phyloP scores from a whole-genome alignment of 768 basidiomycete genomes.

The Mycena rosella region DNA sequence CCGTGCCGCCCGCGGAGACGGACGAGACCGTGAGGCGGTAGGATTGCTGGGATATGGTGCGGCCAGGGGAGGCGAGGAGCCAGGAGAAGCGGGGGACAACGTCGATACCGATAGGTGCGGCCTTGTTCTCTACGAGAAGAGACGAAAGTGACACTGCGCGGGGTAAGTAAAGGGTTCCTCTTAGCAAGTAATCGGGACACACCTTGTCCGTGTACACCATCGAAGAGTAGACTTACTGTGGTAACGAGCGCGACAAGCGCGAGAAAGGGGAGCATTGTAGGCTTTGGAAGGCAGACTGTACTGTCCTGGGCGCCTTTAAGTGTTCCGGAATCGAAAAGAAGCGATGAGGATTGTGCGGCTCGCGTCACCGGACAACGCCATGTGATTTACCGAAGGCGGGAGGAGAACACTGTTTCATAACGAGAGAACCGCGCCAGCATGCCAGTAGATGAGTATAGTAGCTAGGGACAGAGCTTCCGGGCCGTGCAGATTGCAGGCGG shows the following conservation, averaged over 20 bases:
- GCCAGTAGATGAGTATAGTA: too few species aligned
- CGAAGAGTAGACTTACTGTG: neutral
- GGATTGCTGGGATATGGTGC: constrained; percentile 38
- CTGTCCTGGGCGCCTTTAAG: too few species aligned
- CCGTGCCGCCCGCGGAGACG: constrained; percentile 1
- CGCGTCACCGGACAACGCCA: too few species aligned
- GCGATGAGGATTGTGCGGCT: too few species aligned
- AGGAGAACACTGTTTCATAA: too few species aligned
- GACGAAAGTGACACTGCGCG: neutral
- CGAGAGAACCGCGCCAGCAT: too few species aligned
- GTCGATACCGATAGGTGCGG: constrained; percentile 6
- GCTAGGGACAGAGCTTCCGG: too few species aligned
- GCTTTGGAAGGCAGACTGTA: too few species aligned
- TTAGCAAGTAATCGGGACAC: neutral
- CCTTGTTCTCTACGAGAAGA: constrained; percentile 15
- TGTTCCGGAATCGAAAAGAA: too few species aligned
- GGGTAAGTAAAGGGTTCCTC: neutral
- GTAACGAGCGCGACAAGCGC: constrained; percentile 5
- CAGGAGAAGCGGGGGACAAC: constrained; percentile 16
- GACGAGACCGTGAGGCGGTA: constrained; percentile 8
- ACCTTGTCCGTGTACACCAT: constrained; percentile 9
- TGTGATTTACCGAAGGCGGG: too few species aligned
- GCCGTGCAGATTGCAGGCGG: too few species aligned
- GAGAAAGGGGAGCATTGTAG: too few species aligned
- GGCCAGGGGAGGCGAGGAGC: constrained; percentile 19